Conservation (phyloP, 2,329 filamentous ascomycete genomes). For the Bipolaris zeicola region DNA sequence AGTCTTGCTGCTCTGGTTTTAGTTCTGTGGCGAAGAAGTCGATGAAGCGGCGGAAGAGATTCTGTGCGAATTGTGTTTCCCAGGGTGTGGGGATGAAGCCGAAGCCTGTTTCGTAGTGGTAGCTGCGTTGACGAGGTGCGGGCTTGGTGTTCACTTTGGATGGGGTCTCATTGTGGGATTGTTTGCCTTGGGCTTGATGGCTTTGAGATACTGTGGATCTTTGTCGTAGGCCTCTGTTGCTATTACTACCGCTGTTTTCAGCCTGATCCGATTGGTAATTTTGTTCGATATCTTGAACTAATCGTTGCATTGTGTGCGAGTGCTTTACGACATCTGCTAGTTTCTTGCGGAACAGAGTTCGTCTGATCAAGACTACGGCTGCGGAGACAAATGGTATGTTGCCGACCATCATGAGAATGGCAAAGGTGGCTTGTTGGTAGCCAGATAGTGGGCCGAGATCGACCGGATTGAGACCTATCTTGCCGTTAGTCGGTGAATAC, state of each 20-base stretch:
- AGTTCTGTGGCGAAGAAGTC: slow-evolving; percentile 25
- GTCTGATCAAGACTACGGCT: slow-evolving; percentile 35
- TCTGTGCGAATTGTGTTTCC: slow-evolving; percentile 33
- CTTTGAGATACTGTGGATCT: not conserved
- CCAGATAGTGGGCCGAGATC: slow-evolving; percentile 31
- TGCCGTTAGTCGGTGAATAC: not conserved
- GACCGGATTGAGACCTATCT: slow-evolving; percentile 34
- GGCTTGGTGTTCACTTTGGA: slow-evolving; percentile 16
- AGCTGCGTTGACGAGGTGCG: slow-evolving; percentile 24
- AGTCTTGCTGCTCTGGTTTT: slow-evolving; percentile 33
- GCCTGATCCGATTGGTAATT: slow-evolving; percentile 13
- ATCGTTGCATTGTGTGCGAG: slow-evolving; percentile 30
- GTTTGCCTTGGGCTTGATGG: slow-evolving; percentile 2
- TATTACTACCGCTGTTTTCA: slow-evolving; percentile 7
- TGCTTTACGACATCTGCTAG: slow-evolving; percentile 36
- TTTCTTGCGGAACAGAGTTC: slow-evolving; percentile 33
- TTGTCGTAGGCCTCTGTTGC: slow-evolving; percentile 15
- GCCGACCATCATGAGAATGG: slow-evolving; percentile 35
- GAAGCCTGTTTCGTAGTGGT: slow-evolving; percentile 35
- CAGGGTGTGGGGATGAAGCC: slow-evolving; percentile 40
- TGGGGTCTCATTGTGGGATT: not conserved
- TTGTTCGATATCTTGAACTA: slow-evolving; percentile 34
- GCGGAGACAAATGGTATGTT: slow-evolving; percentile 41
- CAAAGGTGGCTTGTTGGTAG: slow-evolving; percentile 38
- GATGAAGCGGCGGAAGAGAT: slow-evolving; percentile 29